Percentiles rank a stretch among this genome's conserved stretches.
Evolutionary conservation across 306 rosid species (phyloP).

Genomic region (Lupinus albus): DNA sequence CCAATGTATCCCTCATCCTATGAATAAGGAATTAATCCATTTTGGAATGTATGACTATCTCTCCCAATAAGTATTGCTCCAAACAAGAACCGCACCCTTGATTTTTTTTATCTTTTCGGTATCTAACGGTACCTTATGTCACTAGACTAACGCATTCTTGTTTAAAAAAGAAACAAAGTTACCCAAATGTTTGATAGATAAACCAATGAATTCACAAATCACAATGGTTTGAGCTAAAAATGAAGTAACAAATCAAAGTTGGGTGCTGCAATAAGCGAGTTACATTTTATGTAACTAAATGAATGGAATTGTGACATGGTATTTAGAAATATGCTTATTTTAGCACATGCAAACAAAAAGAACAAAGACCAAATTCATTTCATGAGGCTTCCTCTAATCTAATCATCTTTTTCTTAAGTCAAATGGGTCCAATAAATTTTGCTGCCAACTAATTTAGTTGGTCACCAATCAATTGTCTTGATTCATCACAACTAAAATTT

Average conservation of each 20-base stretch:
- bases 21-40: too few species aligned
- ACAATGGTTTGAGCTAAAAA: background rate
- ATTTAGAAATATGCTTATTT: background rate
- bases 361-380: slow-evolving; percentile 45
- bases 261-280: background rate
- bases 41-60: too few species aligned
- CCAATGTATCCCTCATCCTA: too few species aligned
- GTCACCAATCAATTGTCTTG: slow-evolving; percentile 22
- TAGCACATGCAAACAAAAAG: slow-evolving; percentile 12
- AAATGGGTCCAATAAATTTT: slow-evolving; percentile 19
- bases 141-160: too few species aligned
- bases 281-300: background rate
- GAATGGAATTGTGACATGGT: background rate
- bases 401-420: slow-evolving; percentile 29
- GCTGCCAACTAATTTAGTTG: slow-evolving; percentile 19
- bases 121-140: too few species aligned
- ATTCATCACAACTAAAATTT: slow-evolving; percentile 7
- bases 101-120: too few species aligned
- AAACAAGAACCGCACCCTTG: too few species aligned
- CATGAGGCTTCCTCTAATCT: slow-evolving; percentile 2
- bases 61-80: too few species aligned
- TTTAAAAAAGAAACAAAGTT: background rate
- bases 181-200: background rate
- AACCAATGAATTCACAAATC: background rate
- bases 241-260: background rate